phyloP scores from a whole-genome alignment of 768 basidiomycete species.

The Hericium coralloides region DNA sequence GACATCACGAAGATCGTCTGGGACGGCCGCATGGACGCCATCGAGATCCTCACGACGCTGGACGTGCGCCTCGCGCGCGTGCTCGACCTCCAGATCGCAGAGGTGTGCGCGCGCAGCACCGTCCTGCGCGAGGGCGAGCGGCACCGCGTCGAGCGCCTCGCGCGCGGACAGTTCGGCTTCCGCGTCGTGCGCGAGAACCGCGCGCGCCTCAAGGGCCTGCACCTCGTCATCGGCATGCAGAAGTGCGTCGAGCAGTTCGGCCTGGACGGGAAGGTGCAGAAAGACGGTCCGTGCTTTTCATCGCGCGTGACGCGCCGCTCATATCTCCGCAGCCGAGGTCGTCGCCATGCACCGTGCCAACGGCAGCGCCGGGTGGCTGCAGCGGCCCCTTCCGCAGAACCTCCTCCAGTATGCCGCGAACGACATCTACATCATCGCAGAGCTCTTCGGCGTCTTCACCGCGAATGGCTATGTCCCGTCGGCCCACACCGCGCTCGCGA shows the following conservation, averaged over 20 bases:
- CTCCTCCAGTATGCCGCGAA: slow-evolving; percentile 34
- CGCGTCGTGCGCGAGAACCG: slow-evolving; percentile 18
- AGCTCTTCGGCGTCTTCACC: slow-evolving; percentile 27
- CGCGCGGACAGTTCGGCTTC: slow-evolving; percentile 17
- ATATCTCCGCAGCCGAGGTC: slow-evolving; percentile 21
- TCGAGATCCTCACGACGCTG: slow-evolving; percentile 23
- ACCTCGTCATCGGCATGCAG: slow-evolving; percentile 28
- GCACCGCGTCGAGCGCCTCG: slow-evolving; percentile 20
- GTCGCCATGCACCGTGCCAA: slow-evolving; percentile 27
- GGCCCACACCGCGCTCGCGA: background rate
- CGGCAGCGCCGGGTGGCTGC: slow-evolving; percentile 24
- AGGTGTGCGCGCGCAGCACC: slow-evolving; percentile 22
- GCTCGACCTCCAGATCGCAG: slow-evolving; percentile 32
- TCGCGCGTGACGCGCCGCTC: background rate
- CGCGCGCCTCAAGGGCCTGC: slow-evolving; percentile 22
- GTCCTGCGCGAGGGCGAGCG: slow-evolving; percentile 20
- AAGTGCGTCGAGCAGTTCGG: slow-evolving; percentile 21
- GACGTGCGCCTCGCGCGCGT: slow-evolving; percentile 21
- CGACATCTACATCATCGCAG: slow-evolving; percentile 31
- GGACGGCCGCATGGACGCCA: slow-evolving; percentile 32
- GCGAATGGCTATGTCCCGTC: slow-evolving; percentile 10
- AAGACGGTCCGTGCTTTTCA: slow-evolving; percentile 24
- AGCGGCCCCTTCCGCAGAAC: slow-evolving; percentile 26
- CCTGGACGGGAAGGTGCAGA: slow-evolving; percentile 19
- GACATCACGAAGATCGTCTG: slow-evolving; percentile 27